These are phyloP conservation scores for Penicillium sp. DNA, from an alignment of 2,329 filamentous ascomycete species.

Conservation along the genomic window DNA sequence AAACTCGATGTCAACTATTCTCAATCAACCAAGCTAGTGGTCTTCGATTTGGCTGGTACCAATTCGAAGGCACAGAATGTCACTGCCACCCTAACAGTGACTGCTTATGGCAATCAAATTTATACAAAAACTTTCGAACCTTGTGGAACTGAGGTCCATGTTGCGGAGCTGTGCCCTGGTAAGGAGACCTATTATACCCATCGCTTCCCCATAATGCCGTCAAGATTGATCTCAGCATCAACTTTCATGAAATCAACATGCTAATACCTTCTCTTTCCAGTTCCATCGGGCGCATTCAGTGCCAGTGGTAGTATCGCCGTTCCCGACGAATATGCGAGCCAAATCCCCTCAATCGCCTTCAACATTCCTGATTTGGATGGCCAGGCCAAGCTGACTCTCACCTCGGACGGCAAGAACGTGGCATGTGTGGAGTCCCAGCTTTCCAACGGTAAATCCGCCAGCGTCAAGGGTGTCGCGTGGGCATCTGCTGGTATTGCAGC, in stretches of 20 bases:
- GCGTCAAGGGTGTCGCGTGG: conserved; percentile 78
- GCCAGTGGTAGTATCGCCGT: conserved; percentile 76
- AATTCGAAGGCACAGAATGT: conserved; percentile 80
- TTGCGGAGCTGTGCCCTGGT: conserved; percentile 82
- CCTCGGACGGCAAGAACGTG: conserved; percentile 65
- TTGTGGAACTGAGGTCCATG: conserved; percentile 70
- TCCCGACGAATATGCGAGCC: conserved; percentile 69
- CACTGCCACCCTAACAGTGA: conserved; percentile 74
- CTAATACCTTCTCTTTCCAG: conserved; percentile 42
- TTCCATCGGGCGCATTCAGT: conserved; percentile 75
- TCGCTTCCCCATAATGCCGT: neutral
- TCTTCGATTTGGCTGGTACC: conserved; percentile 81
- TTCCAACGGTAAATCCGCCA: conserved; percentile 83
- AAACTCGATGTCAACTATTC: conserved; percentile 80
- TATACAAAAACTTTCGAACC: conserved; percentile 85
- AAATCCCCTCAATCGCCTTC: conserved; percentile 90
- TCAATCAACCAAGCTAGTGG: conserved; percentile 72
- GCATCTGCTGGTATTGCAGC: conserved; percentile 83
- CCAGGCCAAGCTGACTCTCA: conserved; percentile 78
- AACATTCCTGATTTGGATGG: conserved; percentile 88
- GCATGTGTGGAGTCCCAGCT: conserved; percentile 85
- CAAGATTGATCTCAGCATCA: neutral
- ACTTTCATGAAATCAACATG: neutral
- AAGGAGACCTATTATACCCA: conserved; percentile 37
- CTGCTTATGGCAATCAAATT: conserved; percentile 81